phyloP scores from a whole-genome alignment of 345 rosid genomes.

The Syzygium jambos region DNA sequence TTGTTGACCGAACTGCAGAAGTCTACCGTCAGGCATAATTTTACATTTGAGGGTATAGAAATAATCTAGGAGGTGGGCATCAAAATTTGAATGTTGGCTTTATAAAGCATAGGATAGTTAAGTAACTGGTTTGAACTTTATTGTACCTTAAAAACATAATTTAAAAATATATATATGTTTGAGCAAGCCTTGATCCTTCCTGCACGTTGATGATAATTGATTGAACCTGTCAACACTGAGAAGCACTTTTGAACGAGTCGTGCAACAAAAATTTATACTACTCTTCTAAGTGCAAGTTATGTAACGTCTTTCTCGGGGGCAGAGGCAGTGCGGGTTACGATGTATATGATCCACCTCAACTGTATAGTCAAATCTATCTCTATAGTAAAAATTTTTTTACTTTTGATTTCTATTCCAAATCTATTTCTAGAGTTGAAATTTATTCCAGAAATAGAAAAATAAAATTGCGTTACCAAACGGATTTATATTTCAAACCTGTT shows the following conservation, averaged over 20 bases:
- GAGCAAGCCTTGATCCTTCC: neutral
- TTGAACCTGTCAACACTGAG: neutral
- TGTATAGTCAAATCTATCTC: neutral
- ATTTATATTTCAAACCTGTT: too few species aligned
- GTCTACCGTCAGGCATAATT: too few species aligned
- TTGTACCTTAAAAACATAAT: neutral
- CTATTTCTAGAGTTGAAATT: too few species aligned
- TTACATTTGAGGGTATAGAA: too few species aligned
- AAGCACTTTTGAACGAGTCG: neutral
- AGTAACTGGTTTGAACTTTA: neutral
- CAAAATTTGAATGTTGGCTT: neutral
- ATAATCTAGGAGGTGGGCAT: neutral
- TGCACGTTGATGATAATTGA: neutral
- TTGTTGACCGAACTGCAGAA: too few species aligned
- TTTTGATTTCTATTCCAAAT: too few species aligned
- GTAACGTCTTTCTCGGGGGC: neutral
- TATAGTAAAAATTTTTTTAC: too few species aligned
- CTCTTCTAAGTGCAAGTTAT: neutral
- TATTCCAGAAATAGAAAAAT: too few species aligned
- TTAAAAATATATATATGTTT: neutral
- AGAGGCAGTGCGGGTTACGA: rapidly evolving
- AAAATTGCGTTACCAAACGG: too few species aligned
- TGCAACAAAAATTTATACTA: neutral
- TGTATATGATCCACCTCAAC: neutral
- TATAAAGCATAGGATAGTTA: neutral